These are phyloP conservation scores for Pisolithus sp. DNA, from an alignment of 768 basidiomycete genomes.

Conservation along the genomic window DNA sequence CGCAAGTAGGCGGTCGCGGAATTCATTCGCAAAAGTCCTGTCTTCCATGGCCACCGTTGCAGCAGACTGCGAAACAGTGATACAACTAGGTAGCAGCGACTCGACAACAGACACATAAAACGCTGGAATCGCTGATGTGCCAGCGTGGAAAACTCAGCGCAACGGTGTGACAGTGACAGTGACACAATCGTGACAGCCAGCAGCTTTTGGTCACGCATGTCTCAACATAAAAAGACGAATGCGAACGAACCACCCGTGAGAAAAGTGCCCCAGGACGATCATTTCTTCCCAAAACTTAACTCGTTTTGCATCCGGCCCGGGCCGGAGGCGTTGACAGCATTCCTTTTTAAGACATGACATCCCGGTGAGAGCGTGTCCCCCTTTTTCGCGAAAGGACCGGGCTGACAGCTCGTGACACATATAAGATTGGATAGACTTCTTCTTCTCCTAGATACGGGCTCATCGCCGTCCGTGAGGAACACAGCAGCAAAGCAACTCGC, in stretches of 20 bases:
- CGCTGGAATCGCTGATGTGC: no score
- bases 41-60: background rate
- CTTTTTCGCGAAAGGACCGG: background rate
- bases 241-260: constrained; percentile 36
- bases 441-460: constrained; percentile 90
- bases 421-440: constrained; percentile 98
- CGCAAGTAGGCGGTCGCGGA: background rate
- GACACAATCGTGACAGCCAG: constrained; percentile 18
- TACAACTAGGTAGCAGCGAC: no score
- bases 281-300: constrained; percentile 38
- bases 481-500: constrained; percentile 98
- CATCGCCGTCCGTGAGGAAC: constrained; percentile 78
- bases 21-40: background rate
- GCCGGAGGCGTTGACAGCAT: constrained; percentile 46
- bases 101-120: no score
- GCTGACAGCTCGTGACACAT: background rate
- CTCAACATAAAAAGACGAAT: constrained; percentile 60
- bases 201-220: constrained; percentile 32
- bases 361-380: constrained; percentile 43
- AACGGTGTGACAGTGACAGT: background rate
- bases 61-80: no score
- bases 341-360: constrained; percentile 64
- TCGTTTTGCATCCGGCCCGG: constrained; percentile 31
- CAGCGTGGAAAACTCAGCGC: no score
- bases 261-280: constrained; percentile 45